Evolutionary conservation across 371 early-diverging fungal genomes (phyloP), one percentile per base, ranked within the genome.

Genomic region (Mucor velutinosus): DNA sequence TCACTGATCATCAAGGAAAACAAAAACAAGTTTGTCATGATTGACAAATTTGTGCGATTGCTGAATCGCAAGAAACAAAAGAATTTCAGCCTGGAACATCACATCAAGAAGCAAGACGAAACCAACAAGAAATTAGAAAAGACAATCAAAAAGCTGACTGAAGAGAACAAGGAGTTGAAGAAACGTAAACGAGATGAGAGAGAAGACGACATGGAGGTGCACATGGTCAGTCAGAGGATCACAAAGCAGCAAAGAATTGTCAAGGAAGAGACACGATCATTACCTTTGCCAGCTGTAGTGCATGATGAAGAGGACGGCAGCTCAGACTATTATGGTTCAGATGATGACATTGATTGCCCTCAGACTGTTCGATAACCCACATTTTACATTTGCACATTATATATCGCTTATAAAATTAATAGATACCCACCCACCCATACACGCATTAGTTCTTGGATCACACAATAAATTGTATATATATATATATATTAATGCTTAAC

Each of bases 401-500:
- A 6, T 30, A 30, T 2, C 30, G 6, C 35, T 7, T 33, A 41
- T 1, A 11, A 37, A 14, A 41, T 17, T 17, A 41, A 41, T 41
- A 41, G 41, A 41, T 53, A 53, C 53, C 23, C 25, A 49, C 21
- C 25, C 51, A 51, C 51, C 3, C 10, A 10, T 8, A 49, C 25
- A 51, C 3, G 8, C 3, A 25, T 25, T 6, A 11, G 23, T 4
- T 23, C 12, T 51, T 51, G 33, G 62, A 62, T 51, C 30, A 33
- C 45, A 33, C 61, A 47, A 60, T 43, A 47, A 63, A 62, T 4
- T 53, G 27, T 21, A 53, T 15, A 60, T 23, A 35, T 37, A 17
- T 45, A 62, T 8, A n/a, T 63, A 7, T n/a, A 47, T 30, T 62
- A 62, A 33, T 49, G 33, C 25, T 58, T 62, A 25, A 88, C 69